A percentile compares a stretch with the other conserved stretches of the same genome.
Conservation (phyloP, 345 rosid species). For the Aquilaria malaccensis region DNA sequence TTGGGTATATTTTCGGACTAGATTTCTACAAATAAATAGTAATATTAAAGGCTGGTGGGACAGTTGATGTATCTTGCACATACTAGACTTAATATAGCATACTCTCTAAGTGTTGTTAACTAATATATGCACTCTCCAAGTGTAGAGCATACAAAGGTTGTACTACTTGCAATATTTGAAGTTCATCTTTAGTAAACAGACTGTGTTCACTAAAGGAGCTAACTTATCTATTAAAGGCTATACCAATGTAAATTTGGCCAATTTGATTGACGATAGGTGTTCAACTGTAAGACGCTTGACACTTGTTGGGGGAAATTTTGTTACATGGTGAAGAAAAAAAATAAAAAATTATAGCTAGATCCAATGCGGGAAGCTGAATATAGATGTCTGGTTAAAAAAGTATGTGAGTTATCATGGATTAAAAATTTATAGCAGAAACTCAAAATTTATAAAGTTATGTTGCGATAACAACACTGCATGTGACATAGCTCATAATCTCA, state of each 20-base stretch:
- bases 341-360: not conserved
- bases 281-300: not conserved
- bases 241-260: not conserved
- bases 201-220: not conserved
- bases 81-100: no score
- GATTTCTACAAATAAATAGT: no score
- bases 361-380: not conserved
- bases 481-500: not conserved
- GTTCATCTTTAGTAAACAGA: not conserved
- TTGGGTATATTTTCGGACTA: no score
- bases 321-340: constrained; percentile 1
- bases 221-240: not conserved
- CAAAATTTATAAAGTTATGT: not conserved
- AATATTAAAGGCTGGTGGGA: no score
- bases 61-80: no score
- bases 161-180: not conserved
- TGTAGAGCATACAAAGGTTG: no score
- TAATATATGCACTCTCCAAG: no score
- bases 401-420: not conserved
- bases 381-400: not conserved
- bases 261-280: not conserved
- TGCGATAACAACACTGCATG: not conserved
- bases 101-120: no score
- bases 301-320: not conserved
- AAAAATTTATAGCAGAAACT: not conserved